These are phyloP conservation scores for Melaleuca quinquenervia DNA, from an alignment of 345 rosid genomes.

Conservation along the genomic window DNA sequence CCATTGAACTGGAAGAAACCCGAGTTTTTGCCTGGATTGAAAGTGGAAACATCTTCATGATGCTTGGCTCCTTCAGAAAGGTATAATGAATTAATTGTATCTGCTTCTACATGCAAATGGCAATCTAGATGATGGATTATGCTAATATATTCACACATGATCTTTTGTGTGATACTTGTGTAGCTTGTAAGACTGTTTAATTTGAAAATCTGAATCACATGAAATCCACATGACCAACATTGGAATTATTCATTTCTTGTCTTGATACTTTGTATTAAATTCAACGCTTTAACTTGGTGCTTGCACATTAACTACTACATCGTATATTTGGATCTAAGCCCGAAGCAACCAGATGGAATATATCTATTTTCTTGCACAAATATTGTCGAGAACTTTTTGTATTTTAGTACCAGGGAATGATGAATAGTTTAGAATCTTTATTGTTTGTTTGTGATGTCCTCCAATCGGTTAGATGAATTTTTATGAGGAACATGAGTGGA, in stretches of 20 bases:
- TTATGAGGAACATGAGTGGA: background rate
- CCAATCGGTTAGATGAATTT: background rate
- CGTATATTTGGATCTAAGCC: background rate
- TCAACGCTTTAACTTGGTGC: background rate
- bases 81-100: slow-evolving; percentile 17
- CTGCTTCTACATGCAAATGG: background rate
- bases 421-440: background rate
- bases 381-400: background rate
- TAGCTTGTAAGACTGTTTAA: background rate
- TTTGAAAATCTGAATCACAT: background rate
- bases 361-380: background rate
- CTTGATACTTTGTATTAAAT: background rate
- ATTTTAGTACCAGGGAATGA: background rate
- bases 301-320: background rate
- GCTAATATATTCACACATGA: background rate
- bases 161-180: background rate
- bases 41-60: slow-evolving; percentile 83
- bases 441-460: background rate
- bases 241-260: background rate
- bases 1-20: slow-evolving; percentile 72
- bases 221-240: background rate
- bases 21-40: slow-evolving; percentile 64
- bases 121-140: background rate
- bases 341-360: background rate
- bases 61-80: slow-evolving; percentile 87